These are phyloP conservation scores for Fusarium sp. DNA, from an alignment of 2,329 filamentous ascomycete genomes.

Conservation along the genomic window DNA sequence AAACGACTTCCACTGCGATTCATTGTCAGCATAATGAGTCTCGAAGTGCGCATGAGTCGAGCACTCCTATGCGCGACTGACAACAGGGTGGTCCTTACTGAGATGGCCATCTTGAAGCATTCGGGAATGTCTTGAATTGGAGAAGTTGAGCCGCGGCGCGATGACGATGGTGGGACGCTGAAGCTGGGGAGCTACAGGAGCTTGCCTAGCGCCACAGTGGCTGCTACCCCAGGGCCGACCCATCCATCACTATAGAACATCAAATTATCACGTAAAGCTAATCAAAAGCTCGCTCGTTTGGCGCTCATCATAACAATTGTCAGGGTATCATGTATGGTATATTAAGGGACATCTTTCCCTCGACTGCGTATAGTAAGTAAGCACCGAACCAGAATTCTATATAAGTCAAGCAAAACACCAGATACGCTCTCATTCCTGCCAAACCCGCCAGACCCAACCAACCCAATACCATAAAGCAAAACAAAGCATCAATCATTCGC, in stretches of 20 bases:
- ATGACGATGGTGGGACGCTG: slow-evolving; percentile 47
- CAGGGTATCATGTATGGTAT: slow-evolving; percentile 45
- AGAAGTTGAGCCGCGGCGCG: slow-evolving; percentile 35
- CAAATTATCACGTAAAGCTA: background rate
- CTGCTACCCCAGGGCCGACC: background rate
- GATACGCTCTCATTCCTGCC: slow-evolving; percentile 25
- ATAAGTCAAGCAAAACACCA: slow-evolving; percentile 24
- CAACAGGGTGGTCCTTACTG: slow-evolving; percentile 35
- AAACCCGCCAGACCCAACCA: slow-evolving; percentile 21
- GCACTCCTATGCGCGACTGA: background rate
- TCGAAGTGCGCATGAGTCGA: background rate
- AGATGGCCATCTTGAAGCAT: slow-evolving; percentile 50
- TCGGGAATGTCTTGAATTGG: slow-evolving; percentile 30
- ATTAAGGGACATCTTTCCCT: slow-evolving; percentile 35
- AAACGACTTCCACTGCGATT: slow-evolving; percentile 91
- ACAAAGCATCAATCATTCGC: slow-evolving; percentile 34
- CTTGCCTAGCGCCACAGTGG: slow-evolving; percentile 42
- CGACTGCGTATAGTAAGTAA: slow-evolving; percentile 29
- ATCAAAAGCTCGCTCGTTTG: background rate
- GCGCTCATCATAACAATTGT: background rate
- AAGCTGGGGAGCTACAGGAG: slow-evolving; percentile 38
- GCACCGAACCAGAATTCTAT: slow-evolving; percentile 36
- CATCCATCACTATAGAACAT: background rate
- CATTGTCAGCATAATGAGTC: slow-evolving; percentile 3
- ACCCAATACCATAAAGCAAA: slow-evolving; percentile 19